A percentile compares a stretch with the other conserved stretches of the same genome.
phyloP scores from a whole-genome alignment of 2,329 filamentous ascomycete genomes.

The Colletotrichum liriopes region DNA sequence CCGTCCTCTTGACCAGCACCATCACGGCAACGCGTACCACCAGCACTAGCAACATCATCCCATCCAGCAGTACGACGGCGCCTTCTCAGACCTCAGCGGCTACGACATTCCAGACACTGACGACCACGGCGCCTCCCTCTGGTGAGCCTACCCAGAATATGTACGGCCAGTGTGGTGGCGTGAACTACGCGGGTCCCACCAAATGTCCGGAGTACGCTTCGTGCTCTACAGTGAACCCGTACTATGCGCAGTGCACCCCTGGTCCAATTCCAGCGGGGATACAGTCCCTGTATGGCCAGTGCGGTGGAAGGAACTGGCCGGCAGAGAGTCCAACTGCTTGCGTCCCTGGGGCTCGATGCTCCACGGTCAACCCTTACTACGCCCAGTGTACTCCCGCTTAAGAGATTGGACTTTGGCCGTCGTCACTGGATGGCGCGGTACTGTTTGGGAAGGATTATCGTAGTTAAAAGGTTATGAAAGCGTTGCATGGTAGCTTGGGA shows the following conservation, averaged over 20 bases:
- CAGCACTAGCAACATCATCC: not conserved
- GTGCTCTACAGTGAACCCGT: constrained; percentile 24
- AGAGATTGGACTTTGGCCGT: rapidly evolving
- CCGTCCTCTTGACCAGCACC: not conserved
- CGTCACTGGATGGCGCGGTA: not conserved
- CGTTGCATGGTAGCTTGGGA: constrained; percentile 1
- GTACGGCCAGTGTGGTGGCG: constrained; percentile 34
- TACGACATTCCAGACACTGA: constrained; percentile 15
- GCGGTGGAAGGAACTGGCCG: constrained; percentile 22
- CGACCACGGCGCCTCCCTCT: not conserved
- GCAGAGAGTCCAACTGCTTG: constrained; percentile 14
- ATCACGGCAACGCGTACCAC: not conserved
- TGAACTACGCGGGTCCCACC: constrained; percentile 18
- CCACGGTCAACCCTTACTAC: constrained; percentile 27
- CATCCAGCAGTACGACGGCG: not conserved
- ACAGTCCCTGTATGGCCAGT: constrained; percentile 25
- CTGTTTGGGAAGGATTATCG: not conserved
- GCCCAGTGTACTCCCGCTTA: constrained; percentile 31
- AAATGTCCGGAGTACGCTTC: constrained; percentile 15
- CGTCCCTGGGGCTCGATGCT: constrained; percentile 28
- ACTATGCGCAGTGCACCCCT: constrained; percentile 31
- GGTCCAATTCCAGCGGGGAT: not conserved
- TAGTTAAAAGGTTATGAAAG: not conserved
- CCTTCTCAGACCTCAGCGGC: not conserved
- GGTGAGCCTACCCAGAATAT: constrained; percentile 9